Evolutionary conservation across 2,329 filamentous ascomycete species (phyloP).

Genomic region (Furcasterigmium sp.): DNA sequence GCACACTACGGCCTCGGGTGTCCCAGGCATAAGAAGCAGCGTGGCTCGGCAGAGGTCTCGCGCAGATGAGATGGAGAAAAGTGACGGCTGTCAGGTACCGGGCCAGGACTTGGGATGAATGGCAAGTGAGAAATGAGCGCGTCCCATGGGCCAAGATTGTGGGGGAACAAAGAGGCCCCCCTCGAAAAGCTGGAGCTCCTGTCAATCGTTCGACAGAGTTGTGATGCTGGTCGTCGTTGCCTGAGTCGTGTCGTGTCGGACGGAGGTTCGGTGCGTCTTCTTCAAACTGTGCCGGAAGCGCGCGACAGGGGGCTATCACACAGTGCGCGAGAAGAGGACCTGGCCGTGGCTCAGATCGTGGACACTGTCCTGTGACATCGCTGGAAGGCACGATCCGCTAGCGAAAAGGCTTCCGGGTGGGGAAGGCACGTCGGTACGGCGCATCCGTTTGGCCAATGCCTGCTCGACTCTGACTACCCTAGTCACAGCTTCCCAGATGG

Average conservation of each 20-base stretch:
- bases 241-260: not conserved
- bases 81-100: not conserved
- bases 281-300: not conserved
- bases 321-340: not conserved
- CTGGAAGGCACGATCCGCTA: not conserved
- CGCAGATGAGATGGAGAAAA: no score
- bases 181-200: not conserved
- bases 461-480: not conserved
- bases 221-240: not conserved
- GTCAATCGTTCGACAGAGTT: not conserved
- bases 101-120: not conserved
- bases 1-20: no score
- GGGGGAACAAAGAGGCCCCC: not conserved
- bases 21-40: no score
- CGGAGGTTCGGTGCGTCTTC: not conserved
- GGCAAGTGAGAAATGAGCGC: not conserved
- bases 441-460: conserved; percentile 1
- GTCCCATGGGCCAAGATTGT: not conserved
- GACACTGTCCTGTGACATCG: not conserved
- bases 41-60: no score
- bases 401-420: not conserved
- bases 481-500: not conserved
- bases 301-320: not conserved
- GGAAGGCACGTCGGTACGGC: not conserved
- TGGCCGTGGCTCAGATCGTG: not conserved